These are phyloP conservation scores for Hypoxylon cercidicola DNA, from an alignment of 495 filamentous ascomycete species.

Conservation along the genomic window DNA sequence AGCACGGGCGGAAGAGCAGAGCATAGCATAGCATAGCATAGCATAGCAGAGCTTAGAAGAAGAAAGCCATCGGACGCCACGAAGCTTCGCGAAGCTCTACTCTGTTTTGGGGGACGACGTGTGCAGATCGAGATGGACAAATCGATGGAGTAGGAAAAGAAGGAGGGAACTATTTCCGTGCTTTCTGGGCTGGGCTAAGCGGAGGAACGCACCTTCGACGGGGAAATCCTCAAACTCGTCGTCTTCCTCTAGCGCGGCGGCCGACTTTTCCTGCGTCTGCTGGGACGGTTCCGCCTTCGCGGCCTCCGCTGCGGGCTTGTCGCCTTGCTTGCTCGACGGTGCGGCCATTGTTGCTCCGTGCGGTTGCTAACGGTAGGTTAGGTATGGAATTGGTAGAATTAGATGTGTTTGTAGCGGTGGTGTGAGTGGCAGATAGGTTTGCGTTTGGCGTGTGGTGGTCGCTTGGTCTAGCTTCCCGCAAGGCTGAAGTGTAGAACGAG, in stretches of 20 bases:
- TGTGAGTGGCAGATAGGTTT: neutral
- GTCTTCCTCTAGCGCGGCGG: conserved; percentile 86
- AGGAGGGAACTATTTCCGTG: neutral
- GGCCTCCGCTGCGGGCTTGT: conserved; percentile 59
- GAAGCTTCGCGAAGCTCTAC: too few relatives aligned
- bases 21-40: too few relatives aligned
- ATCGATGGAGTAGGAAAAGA: neutral
- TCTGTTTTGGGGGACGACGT: too few relatives aligned
- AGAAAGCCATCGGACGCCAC: too few relatives aligned
- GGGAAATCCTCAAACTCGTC: conserved; percentile 99
- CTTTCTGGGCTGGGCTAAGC: neutral
- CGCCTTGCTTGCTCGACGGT: conserved; percentile 40
- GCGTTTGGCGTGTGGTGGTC: neutral
- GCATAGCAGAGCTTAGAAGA: too few relatives aligned
- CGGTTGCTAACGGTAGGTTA: too few relatives aligned
- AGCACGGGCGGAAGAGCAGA: too few relatives aligned
- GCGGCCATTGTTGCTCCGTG: conserved; percentile 34
- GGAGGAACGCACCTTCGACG: conserved; percentile 76
- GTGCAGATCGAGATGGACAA: too few relatives aligned
- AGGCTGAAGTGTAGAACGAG: too few relatives aligned
- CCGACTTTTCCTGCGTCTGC: conserved; percentile 48
- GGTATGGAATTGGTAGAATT: neutral
- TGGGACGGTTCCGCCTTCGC: conserved; percentile 53
- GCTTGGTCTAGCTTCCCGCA: too few relatives aligned
- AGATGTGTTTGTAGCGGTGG: neutral